phyloP scores from a whole-genome alignment of 176 grass and related monocot species.

The Sorghum bicolor region Sorghum_bicolor_NCBIv3 NC_012879.2:50311001-50311500 shows the following conservation, averaged over 20 bases:
- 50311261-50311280: too few relatives aligned
- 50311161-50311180: too few relatives aligned
- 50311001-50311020: too few relatives aligned
- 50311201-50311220: too few relatives aligned
- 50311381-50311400: background rate
- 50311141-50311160: background rate
- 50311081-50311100: too few relatives aligned
- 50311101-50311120: background rate
- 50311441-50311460: background rate
- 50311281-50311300: background rate
- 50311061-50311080: too few relatives aligned
- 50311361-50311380: constrained; percentile 31
- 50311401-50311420: background rate
- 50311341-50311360: constrained; percentile 18
- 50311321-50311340: constrained; percentile 30
- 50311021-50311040: too few relatives aligned
- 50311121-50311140: background rate
- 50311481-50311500: constrained; percentile 2
- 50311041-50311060: too few relatives aligned
- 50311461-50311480: background rate
- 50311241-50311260: background rate
- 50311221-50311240: too few relatives aligned
- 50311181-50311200: too few relatives aligned
- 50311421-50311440: background rate
- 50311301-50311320: background rate